These are phyloP conservation scores for Ceratocystis ficicola DNA, from an alignment of 2,329 filamentous ascomycete genomes.

Conservation along the genomic window DNA sequence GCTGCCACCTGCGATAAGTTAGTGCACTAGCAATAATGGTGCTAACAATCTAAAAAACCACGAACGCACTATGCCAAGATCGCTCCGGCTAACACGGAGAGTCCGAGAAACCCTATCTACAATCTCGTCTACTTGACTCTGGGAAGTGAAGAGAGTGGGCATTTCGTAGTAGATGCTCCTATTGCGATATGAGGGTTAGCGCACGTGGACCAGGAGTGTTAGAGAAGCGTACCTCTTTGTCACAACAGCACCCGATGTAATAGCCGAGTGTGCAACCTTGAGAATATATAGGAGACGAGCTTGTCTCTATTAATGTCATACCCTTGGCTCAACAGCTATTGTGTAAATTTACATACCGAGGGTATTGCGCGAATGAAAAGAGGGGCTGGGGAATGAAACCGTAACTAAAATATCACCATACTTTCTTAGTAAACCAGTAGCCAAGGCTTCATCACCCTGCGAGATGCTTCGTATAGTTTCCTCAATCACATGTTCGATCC, in stretches of 20 bases:
- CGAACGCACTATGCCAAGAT: constrained; percentile 54
- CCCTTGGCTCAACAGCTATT: not conserved
- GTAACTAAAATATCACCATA: not conserved
- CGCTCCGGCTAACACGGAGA: constrained; percentile 49
- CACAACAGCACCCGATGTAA: constrained; percentile 41
- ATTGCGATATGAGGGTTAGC: not conserved
- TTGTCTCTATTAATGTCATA: constrained; percentile 26
- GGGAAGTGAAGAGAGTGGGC: constrained; percentile 56
- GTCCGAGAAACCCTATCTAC: constrained; percentile 65
- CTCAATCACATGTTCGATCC: constrained; percentile 1
- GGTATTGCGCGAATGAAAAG: not conserved
- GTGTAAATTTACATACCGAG: not conserved
- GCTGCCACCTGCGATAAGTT: constrained; percentile 47
- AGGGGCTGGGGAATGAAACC: not conserved
- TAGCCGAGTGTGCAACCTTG: constrained; percentile 46
- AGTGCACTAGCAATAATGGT: constrained; percentile 13
- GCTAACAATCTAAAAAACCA: not conserved
- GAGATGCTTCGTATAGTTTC: not conserved
- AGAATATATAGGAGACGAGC: constrained; percentile 47
- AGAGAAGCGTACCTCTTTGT: constrained; percentile 45
- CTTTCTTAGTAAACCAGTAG: not conserved
- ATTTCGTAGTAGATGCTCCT: constrained; percentile 75
- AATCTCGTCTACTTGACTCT: constrained; percentile 55
- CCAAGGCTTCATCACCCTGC: not conserved
- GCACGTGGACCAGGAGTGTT: not conserved